These are phyloP conservation scores for Marasmius sp. DNA, from an alignment of 1,284 basidiomycete genomes.

Conservation along the genomic window DNA sequence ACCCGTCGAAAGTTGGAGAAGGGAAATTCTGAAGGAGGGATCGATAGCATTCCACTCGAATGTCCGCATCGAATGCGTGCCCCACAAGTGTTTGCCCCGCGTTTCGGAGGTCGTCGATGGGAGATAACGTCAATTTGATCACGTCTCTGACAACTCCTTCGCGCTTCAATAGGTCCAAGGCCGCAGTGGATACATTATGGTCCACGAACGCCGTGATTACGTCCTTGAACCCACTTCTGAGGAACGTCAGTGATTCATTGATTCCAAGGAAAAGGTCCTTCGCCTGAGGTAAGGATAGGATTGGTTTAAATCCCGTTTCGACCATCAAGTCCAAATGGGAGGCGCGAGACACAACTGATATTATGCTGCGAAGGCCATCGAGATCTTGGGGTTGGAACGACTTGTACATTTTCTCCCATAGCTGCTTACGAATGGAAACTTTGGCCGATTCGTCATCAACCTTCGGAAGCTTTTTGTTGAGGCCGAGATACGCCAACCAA, in stretches of 20 bases:
- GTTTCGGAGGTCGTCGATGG: conserved; percentile 70
- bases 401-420: conserved; percentile 73
- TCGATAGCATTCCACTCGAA: conserved; percentile 83
- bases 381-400: conserved; percentile 57
- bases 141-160: conserved; percentile 56
- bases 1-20: conserved; percentile 63
- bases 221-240: conserved; percentile 64
- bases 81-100: conserved; percentile 77
- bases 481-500: conserved; percentile 31
- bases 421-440: conserved; percentile 47
- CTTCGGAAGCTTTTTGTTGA: conserved; percentile 17
- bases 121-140: conserved; percentile 77
- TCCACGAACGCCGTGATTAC: conserved; percentile 63
- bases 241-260: conserved; percentile 55
- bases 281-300: conserved; percentile 23
- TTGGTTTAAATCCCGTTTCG: conserved; percentile 44
- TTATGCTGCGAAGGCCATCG: conserved; percentile 54
- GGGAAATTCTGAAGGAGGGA: conserved; percentile 70
- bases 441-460: conserved; percentile 6
- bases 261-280: conserved; percentile 45
- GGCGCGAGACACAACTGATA: conserved; percentile 55
- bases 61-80: conserved; percentile 83
- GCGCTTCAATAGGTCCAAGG: conserved; percentile 52
- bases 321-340: conserved; percentile 69
- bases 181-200: conserved; percentile 47